Evolutionary conservation across 2,329 filamentous ascomycete genomes (phyloP).

Genomic region (Pestalotiopsis fici): DNA sequence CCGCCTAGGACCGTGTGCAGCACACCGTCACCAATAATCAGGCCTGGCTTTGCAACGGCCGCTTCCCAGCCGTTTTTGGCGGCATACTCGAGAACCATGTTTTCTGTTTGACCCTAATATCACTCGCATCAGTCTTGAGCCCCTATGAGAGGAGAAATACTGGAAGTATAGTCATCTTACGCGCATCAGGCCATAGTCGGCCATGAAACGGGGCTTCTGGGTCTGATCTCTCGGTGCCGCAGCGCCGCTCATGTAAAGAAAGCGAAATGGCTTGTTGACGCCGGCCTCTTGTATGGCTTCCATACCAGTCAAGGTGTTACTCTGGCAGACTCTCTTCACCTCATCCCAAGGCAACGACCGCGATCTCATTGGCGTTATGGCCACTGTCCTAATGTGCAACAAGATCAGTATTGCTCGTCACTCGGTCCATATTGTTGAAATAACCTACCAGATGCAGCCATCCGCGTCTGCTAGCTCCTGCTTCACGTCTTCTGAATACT

Average conservation of each 20-base stretch:
- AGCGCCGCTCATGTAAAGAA: slow-evolving; percentile 43
- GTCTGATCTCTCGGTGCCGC: slow-evolving; percentile 43
- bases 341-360: slow-evolving; percentile 18
- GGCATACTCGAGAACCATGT: neutral
- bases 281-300: slow-evolving; percentile 26
- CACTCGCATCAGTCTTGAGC: neutral
- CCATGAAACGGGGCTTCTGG: slow-evolving; percentile 38
- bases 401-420: neutral
- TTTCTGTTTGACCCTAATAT: slow-evolving; percentile 5
- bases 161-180: slow-evolving; percentile 31
- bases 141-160: neutral
- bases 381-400: slow-evolving; percentile 24
- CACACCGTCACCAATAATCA: neutral
- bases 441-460: slow-evolving; percentile 33
- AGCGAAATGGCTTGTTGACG: slow-evolving; percentile 29
- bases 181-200: slow-evolving; percentile 46
- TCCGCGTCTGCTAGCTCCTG: slow-evolving; percentile 39
- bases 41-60: slow-evolving; percentile 3
- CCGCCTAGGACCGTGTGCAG: neutral
- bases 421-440: neutral
- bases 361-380: slow-evolving; percentile 24
- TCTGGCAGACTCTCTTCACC: slow-evolving; percentile 25
- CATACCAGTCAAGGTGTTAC: slow-evolving; percentile 22
- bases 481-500: slow-evolving; percentile 40
- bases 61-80: neutral